These are phyloP conservation scores for Cyberlindnera mrakii DNA, from an alignment of 805 yeast genomes.

Conservation along the genomic window DNA sequence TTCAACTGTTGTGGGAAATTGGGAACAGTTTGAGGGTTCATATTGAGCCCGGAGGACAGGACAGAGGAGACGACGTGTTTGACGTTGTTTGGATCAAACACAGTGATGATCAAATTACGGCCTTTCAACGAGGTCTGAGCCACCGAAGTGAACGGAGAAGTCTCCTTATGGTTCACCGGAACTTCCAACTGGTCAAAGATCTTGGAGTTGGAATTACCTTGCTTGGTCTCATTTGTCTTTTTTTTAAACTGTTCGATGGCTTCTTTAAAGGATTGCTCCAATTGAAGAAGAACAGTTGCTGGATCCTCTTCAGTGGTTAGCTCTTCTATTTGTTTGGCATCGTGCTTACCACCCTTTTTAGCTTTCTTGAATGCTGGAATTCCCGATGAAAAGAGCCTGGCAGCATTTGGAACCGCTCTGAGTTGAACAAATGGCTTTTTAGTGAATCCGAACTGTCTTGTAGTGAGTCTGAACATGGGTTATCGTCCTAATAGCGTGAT, in stretches of 20 bases:
- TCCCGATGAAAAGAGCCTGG: neutral
- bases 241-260: constrained; percentile 48
- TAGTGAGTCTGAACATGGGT: too few species aligned
- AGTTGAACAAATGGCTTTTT: too few species aligned
- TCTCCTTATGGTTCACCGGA: constrained; percentile 38
- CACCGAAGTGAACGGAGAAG: constrained; percentile 47
- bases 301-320: constrained; percentile 16
- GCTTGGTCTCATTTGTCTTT: constrained; percentile 53
- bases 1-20: constrained; percentile 66
- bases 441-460: too few species aligned
- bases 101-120: constrained; percentile 66
- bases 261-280: constrained; percentile 31
- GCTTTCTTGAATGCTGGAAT: constrained; percentile 14
- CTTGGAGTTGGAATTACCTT: constrained; percentile 64
- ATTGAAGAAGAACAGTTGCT: constrained; percentile 6
- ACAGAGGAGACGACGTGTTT: constrained; percentile 68
- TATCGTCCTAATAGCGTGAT: too few species aligned
- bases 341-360: constrained; percentile 9
- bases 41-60: constrained; percentile 57
- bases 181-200: constrained; percentile 59
- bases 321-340: constrained; percentile 2
- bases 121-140: constrained; percentile 74
- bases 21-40: constrained; percentile 77
- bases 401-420: too few species aligned
- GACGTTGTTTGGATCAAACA: constrained; percentile 74